phyloP scores from a whole-genome alignment of 352 stramenopile genomes.

The Globisporangium perplexum region DNA sequence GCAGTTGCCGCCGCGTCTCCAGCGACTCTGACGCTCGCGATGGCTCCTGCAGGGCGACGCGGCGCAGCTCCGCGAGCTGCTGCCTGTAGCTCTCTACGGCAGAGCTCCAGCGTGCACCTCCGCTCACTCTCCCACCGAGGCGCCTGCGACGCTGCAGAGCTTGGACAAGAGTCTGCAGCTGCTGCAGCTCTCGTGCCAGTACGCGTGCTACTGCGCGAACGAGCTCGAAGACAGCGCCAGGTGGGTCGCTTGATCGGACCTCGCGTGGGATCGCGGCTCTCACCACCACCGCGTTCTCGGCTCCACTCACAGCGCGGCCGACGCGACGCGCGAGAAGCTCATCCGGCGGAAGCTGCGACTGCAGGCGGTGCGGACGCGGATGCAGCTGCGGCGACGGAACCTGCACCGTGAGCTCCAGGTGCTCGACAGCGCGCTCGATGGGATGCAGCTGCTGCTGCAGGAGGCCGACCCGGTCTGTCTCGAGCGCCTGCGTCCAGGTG shows the following conservation, averaged over 20 bases:
- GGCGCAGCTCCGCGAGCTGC: constrained; percentile 23
- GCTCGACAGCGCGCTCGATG: constrained; percentile 26
- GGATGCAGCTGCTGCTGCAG: constrained; percentile 35
- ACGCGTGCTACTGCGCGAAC: constrained; percentile 35
- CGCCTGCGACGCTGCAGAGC: neutral
- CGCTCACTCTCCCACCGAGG: neutral
- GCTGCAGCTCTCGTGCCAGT: constrained; percentile 64
- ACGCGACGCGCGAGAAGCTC: constrained; percentile 6
- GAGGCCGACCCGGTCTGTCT: constrained; percentile 26
- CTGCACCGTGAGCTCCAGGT: constrained; percentile 28
- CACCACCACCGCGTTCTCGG: no score
- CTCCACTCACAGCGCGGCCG: neutral
- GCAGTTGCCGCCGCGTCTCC: neutral
- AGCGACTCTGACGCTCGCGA: no score
- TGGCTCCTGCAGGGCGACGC: constrained; percentile 14
- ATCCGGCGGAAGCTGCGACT: constrained; percentile 7
- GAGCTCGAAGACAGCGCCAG: constrained; percentile 26
- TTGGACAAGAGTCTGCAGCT: constrained; percentile 26
- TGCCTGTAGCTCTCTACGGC: constrained; percentile 32
- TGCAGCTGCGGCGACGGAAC: constrained; percentile 16
- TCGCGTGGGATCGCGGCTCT: neutral
- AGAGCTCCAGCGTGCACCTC: neutral
- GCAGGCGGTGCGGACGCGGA: neutral
- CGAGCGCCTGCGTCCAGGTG: constrained; percentile 4
- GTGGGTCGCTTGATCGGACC: constrained; percentile 9